Evolutionary conservation across 2,329 filamentous ascomycete species (phyloP).

Genomic region (Scedosporium dehoogii): DNA sequence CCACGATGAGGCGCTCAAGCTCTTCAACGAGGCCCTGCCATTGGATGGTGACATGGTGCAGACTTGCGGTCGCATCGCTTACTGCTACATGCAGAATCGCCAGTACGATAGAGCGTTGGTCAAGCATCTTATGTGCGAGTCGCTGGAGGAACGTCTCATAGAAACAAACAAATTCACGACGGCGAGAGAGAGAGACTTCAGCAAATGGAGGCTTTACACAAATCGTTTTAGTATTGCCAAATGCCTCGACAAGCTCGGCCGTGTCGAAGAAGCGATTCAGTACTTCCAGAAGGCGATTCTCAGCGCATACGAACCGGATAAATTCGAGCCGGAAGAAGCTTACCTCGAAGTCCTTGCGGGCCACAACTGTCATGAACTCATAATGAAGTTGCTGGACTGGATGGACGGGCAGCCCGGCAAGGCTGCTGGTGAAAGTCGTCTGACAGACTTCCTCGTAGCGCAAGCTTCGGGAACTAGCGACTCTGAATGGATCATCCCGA

Average conservation of each 20-base stretch:
- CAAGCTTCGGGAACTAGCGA: slow-evolving; percentile 20
- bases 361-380: slow-evolving; percentile 24
- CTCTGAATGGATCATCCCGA: slow-evolving; percentile 28
- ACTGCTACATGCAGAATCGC: slow-evolving; percentile 26
- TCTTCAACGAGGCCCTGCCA: slow-evolving; percentile 25
- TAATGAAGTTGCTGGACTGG: slow-evolving; percentile 24
- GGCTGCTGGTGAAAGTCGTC: slow-evolving; percentile 15
- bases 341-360: slow-evolving; percentile 26
- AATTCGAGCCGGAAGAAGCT: slow-evolving; percentile 26
- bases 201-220: slow-evolving; percentile 30
- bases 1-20: slow-evolving; percentile 22
- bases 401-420: slow-evolving; percentile 19
- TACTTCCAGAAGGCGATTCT: slow-evolving; percentile 27
- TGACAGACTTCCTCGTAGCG: slow-evolving; percentile 25
- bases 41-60: slow-evolving; percentile 27
- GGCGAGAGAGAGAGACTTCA: slow-evolving; percentile 15
- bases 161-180: slow-evolving; percentile 15
- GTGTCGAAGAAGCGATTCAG: slow-evolving; percentile 20
- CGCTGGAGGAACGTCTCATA: slow-evolving; percentile 21
- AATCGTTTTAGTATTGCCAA: slow-evolving; percentile 27
- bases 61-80: slow-evolving; percentile 29
- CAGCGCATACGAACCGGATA: slow-evolving; percentile 17
- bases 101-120: slow-evolving; percentile 24
- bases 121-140: slow-evolving; percentile 25
- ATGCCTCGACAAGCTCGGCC: slow-evolving; percentile 23